Base-by-base conservation (phyloP, 1,139 yeast genomes). In the Protomyces lactucae-debilis region DNA sequence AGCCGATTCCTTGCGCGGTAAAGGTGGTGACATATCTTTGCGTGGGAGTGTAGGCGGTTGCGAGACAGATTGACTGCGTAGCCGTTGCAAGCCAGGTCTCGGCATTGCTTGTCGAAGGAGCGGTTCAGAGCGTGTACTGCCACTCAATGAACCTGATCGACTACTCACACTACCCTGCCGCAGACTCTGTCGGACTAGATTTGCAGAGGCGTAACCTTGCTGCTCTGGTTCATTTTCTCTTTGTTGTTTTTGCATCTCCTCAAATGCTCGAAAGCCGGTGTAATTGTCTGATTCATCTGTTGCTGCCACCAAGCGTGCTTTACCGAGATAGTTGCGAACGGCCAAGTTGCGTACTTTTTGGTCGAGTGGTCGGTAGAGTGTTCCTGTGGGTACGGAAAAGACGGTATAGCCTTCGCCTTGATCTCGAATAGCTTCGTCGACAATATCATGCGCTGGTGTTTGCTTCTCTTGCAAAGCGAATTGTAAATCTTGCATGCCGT, bases 381-480 rank as follows among this genome's bases (percentile, higher is more conserved):
- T 51, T 18, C 66, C 68, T 18, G 16, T 40, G n/a, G 68, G 69
- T 16, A 67, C 54, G 4, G 69, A 67, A 48, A 67, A 67, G 16
- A 67, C 65, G 16, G 66, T 67, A 40, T 48, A 61, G 14, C 67
- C 66, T 18, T 61, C 53, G 14, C 66, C 69, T 39, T 56, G 39
- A 23, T 63, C 61, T 14, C 39, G 48, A 21, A 67, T 25, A 2
- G 71, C 72, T 64, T 69, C 69, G 32, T 70, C 72, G n/a, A 70
- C 68, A 8, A 70, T 69, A 37, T 64, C 57, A 56, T 70, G 72
- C n/a, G 65, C 68, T 2, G 64, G 60, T 16, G 66, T 65, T 48
- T 64, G 65, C 55, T 69, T 69, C 64, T 70, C 72, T 36, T 66
- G 65, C 6, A 61, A 68, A 1, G 72, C 72, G 60, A 64, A 56